A percentile compares a stretch with the other conserved stretches of the same genome.
Evolutionary conservation across 1,284 basidiomycete genomes (phyloP).

Genomic region (Trametes hirsuta): DNA sequence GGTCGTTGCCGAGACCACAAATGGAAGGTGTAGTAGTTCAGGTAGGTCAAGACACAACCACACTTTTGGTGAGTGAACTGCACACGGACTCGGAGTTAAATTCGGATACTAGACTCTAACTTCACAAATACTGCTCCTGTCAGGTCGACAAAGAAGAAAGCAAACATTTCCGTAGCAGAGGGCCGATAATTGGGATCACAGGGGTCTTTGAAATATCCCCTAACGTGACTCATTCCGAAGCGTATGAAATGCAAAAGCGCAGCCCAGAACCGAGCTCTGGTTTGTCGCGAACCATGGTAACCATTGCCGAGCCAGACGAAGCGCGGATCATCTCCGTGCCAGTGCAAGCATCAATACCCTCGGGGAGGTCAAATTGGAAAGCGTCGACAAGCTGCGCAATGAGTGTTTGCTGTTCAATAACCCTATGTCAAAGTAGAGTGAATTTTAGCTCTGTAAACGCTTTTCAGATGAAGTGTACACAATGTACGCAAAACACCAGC

Average conservation of each 20-base stretch:
- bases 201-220: too few relatives aligned
- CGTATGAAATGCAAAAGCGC: conserved; percentile 13
- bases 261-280: conserved; percentile 39
- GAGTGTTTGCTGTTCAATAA: conserved; percentile 34
- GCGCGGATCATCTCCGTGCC: conserved; percentile 40
- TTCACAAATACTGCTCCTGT: too few relatives aligned
- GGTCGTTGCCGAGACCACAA: too few relatives aligned
- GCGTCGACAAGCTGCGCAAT: conserved; percentile 28
- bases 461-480: neutral
- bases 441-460: neutral
- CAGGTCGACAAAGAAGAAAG: too few relatives aligned
- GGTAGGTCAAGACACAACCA: too few relatives aligned
- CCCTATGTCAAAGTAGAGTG: conserved; percentile 10
- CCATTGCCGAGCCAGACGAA: conserved; percentile 40
- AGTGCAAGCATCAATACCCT: conserved; percentile 29
- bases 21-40: too few relatives aligned
- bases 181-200: too few relatives aligned
- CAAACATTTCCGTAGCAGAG: too few relatives aligned
- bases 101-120: too few relatives aligned
- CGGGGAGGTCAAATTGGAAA: conserved; percentile 36
- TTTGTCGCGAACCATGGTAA: conserved; percentile 50
- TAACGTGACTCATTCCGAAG: too few relatives aligned
- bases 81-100: too few relatives aligned
- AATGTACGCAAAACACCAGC: conserved; percentile 40
- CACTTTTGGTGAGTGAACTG: too few relatives aligned